phyloP scores from a whole-genome alignment of 148 eudicot genomes.

The Persicaria maculosa region DNA sequence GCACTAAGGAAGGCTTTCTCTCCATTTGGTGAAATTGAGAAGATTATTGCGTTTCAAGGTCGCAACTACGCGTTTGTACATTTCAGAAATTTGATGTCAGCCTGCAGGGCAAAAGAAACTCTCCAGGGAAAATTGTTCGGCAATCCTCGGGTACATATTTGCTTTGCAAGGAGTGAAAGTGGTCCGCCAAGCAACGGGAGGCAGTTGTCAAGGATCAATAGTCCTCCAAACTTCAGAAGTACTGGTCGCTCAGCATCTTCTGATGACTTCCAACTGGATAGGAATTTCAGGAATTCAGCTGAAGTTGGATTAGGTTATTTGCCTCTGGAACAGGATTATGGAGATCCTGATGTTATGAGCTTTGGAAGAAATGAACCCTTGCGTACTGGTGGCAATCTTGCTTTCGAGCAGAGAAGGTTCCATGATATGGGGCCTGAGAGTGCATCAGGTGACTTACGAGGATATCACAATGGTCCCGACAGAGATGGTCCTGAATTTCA shows the following conservation, averaged over 20 bases:
- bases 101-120: slow-evolving; percentile 71
- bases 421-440: slow-evolving; percentile 36
- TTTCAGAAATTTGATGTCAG: slow-evolving; percentile 44
- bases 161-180: slow-evolving; percentile 59
- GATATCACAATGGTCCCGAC: slow-evolving; percentile 29
- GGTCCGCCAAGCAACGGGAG: slow-evolving; percentile 47
- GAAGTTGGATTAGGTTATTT: slow-evolving; percentile 18
- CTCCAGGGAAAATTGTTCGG: slow-evolving; percentile 79
- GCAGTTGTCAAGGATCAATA: slow-evolving; percentile 21
- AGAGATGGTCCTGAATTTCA: slow-evolving; percentile 29
- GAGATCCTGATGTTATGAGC: slow-evolving; percentile 30
- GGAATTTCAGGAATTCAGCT: slow-evolving; percentile 26
- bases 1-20: slow-evolving; percentile 62
- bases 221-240: slow-evolving; percentile 36
- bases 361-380: slow-evolving; percentile 27
- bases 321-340: slow-evolving; percentile 27
- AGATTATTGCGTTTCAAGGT: slow-evolving; percentile 70
- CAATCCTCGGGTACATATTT: slow-evolving; percentile 75
- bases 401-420: slow-evolving; percentile 41
- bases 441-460: slow-evolving; percentile 24
- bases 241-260: slow-evolving; percentile 38
- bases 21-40: slow-evolving; percentile 82
- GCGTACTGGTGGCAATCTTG: slow-evolving; percentile 25
- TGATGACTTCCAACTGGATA: slow-evolving; percentile 36
- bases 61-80: slow-evolving; percentile 75